Evolutionary conservation across 495 filamentous ascomycete genomes (phyloP), one percentile per base, ranked within the genome.

Genomic region (Penicillium arizonense): DNA sequence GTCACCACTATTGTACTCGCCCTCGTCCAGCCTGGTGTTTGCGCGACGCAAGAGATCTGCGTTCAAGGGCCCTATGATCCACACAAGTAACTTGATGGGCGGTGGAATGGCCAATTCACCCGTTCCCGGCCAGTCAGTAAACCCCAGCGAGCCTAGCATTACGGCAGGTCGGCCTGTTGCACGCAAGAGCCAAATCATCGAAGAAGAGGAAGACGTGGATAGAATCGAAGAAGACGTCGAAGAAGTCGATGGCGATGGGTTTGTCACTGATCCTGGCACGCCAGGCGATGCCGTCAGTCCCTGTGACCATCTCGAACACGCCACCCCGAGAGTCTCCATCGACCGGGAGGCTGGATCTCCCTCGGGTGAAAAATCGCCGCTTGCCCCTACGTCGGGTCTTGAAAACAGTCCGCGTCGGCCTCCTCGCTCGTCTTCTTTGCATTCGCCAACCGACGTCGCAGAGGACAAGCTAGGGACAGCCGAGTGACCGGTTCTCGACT

Each of bases 1-100:
- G 39, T 54, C 64, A 14, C 68, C 74, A 13, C 47, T 72, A 58
- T 67, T 69, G 36, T 77, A 72, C 63, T 80, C 74, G 57, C 82
- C 57, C 58, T 84, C 64, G 12, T 73, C 79, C 63, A 88, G 87
- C 24, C 79, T 97, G 20, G 76, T 96, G 11, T 97, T 96, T 68
- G 92, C 94, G 5, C 93, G 92, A 62, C 77, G 94, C 48, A 97
- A 97, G 70, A 80, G 87, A 53, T 91, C 85, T 36, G 70, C 92
- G 2, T 96, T 97, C 70, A 94, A 95, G 64, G 95, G 94, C 0
- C 94, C 95, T 7, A 82, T 84, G 76, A 59, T 87, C 9, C 79
- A 80, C 32, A 80, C 84, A 4, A 71, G 70, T 28, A 77, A 77
- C 73, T 37, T 81, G 35, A 64, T 69, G 58, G 57, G 59, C 1